Evolutionary conservation across 192 early-diverging fungal species (phyloP), one percentile per base, ranked within the genome.

Genomic region (Coemansia sp.): DNA sequence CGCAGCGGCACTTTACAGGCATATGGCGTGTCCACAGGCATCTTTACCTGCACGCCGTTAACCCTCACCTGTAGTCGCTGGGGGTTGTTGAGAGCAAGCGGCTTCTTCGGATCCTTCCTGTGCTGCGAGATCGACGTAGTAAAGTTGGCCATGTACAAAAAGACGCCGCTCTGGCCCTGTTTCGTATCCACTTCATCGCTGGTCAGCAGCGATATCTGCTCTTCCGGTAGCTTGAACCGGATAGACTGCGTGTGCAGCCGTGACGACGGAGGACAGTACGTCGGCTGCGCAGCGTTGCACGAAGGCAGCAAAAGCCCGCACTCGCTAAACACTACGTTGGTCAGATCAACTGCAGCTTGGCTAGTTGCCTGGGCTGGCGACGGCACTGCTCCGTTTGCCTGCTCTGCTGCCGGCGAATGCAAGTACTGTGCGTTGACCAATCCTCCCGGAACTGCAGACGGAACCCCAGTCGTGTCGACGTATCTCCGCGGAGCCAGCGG

Each of bases 111-210:
- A 17, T 34, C 44, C 10, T 23, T 8, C 7, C 20, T 16, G 1
- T 26, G 25, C 12, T 51, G 33, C 7, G 16, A 20, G 22, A 5
- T 8, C 9, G 18, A 7, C 16, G 29, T 2, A 0, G 27, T 13
- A 27, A 22, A 31, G 18, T 16, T n/a, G 36, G 25, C 44, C 38
- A 61, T 54, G 22, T 47, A 61, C 45, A 61, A 17, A 30, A 48
- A 45, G 2, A 54, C 17, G 7, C 59, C 59, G 27, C 43, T 16
- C 26, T 25, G 16, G 1, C 11, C 38, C 35, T 43, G 37, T 5
- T 22, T 13, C 14, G 50, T 22, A 5, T 35, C 28, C 5, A 7
- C 14, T 3, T 7, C 27, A 25, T 34, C 20, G 16, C 21, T 16
- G 0, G 3, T 21, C 14, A 61, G 26, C 44, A 47, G 18, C 23